Conservation (phyloP, 1,139 yeast species). For the Wickerhamomyces sp. region DNA sequence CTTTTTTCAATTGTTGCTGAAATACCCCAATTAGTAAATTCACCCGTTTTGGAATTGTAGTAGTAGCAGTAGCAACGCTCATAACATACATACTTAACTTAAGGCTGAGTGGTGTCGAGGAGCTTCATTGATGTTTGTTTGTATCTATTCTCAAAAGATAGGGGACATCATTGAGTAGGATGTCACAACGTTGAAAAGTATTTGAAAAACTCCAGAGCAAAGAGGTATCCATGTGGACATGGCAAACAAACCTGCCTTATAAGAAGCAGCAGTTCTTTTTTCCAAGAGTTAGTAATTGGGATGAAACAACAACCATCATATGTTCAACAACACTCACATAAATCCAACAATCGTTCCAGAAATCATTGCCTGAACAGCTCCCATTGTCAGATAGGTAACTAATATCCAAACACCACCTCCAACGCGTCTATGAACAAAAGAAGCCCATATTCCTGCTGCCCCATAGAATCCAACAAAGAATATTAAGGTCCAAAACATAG, state of each 20-base stretch:
- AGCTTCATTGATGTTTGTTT: no score
- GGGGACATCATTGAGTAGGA: conserved; percentile 49
- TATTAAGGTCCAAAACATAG: conserved; percentile 76
- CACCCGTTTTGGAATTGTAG: not conserved
- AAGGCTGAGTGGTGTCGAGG: no score
- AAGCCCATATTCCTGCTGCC: conserved; percentile 62
- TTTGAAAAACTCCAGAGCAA: conserved; percentile 66
- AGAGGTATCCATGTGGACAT: conserved; percentile 96
- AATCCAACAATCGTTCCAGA: conserved; percentile 77
- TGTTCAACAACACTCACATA: conserved; percentile 28
- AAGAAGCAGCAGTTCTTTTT: conserved; percentile 47
- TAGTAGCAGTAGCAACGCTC: no score
- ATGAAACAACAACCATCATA: not conserved
- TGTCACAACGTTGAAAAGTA: conserved; percentile 59
- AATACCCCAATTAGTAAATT: not conserved
- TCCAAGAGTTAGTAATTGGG: not conserved
- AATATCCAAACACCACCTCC: conserved; percentile 40
- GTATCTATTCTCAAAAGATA: no score
- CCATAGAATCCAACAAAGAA: conserved; percentile 59
- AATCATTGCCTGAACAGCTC: conserved; percentile 59
- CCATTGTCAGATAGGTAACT: conserved; percentile 43
- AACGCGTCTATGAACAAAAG: conserved; percentile 40
- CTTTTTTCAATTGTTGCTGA: no score
- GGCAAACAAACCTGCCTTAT: conserved; percentile 69
- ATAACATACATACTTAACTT: no score